Percentiles rank a stretch among this genome's conserved stretches.
Conservation (phyloP, 176 grass and related monocot genomes). For the Carex littledalei region DNA sequence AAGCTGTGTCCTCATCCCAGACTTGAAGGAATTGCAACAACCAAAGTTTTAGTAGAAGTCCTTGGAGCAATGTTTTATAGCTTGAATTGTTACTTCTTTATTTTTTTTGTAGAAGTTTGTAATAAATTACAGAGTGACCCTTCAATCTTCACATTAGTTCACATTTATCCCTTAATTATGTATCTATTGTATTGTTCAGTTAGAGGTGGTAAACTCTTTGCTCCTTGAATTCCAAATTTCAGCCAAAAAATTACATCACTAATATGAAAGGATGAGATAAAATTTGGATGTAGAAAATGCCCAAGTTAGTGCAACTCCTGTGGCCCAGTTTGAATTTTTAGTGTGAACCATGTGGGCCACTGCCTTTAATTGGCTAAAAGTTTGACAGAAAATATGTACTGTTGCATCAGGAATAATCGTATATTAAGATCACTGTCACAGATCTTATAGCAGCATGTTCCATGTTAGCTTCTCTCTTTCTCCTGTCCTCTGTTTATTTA, state of each 20-base stretch:
- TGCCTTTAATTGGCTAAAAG: not conserved
- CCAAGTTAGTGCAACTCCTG: not conserved
- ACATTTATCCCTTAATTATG: not conserved
- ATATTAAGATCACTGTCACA: not conserved
- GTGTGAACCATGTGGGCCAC: not conserved
- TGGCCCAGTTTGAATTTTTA: not conserved
- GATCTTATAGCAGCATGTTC: not conserved
- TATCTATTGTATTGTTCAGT: not conserved
- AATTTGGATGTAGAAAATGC: not conserved
- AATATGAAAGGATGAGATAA: not conserved
- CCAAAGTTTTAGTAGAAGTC: not conserved
- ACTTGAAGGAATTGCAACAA: too few relatives aligned
- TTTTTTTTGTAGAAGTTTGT: not conserved
- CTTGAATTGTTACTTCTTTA: not conserved
- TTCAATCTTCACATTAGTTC: not conserved
- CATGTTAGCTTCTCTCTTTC: not conserved
- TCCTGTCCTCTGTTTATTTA: not conserved
- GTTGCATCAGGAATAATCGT: not conserved
- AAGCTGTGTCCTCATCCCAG: too few relatives aligned
- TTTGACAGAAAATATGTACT: not conserved
- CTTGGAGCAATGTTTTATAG: not conserved
- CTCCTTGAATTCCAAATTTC: not conserved
- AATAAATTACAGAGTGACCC: too few relatives aligned
- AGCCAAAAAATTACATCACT: not conserved
- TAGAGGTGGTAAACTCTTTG: not conserved